Percentiles rank a stretch among this genome's conserved stretches.
Conservation (phyloP, 768 basidiomycete species). For the Tricholoma sp. region DNA sequence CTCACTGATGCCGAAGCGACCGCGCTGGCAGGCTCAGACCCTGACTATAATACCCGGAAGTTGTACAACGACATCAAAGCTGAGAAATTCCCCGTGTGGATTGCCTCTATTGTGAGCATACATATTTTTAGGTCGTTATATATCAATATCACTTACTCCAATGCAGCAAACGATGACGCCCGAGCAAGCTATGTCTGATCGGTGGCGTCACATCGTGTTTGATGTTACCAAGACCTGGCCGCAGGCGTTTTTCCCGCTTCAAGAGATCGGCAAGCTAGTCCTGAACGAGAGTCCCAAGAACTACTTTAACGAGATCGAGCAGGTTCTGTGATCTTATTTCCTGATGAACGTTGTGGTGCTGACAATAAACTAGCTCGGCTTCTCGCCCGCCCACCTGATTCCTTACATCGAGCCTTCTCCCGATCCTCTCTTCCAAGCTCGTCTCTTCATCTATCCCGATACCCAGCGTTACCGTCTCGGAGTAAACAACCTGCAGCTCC, state of each 20-base stretch:
- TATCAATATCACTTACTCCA: background rate
- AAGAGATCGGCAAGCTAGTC: conserved; percentile 81
- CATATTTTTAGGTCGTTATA: background rate
- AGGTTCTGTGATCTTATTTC: conserved; percentile 40
- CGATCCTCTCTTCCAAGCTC: conserved; percentile 91
- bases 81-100: conserved; percentile 82
- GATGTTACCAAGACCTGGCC: conserved; percentile 93
- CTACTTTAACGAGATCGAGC: conserved; percentile 95
- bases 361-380: conserved; percentile 49
- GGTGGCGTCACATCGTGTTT: conserved; percentile 84
- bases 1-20: conserved; percentile 63
- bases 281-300: conserved; percentile 75
- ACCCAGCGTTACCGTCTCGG: conserved; percentile 85
- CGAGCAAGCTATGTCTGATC: conserved; percentile 69
- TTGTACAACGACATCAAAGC: conserved; percentile 81
- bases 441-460: conserved; percentile 92
- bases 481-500: conserved; percentile 77
- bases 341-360: conserved; percentile 18
- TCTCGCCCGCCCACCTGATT: conserved; percentile 83
- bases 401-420: conserved; percentile 88
- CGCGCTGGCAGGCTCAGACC: conserved; percentile 65
- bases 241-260: conserved; percentile 82
- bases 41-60: conserved; percentile 78
- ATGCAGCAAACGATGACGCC: conserved; percentile 87
- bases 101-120: conserved; percentile 68